Evolutionary conservation across 1,284 basidiomycete genomes (phyloP), one percentile per base, ranked within the genome.

Genomic region (Heterobasidion parviporum): DNA sequence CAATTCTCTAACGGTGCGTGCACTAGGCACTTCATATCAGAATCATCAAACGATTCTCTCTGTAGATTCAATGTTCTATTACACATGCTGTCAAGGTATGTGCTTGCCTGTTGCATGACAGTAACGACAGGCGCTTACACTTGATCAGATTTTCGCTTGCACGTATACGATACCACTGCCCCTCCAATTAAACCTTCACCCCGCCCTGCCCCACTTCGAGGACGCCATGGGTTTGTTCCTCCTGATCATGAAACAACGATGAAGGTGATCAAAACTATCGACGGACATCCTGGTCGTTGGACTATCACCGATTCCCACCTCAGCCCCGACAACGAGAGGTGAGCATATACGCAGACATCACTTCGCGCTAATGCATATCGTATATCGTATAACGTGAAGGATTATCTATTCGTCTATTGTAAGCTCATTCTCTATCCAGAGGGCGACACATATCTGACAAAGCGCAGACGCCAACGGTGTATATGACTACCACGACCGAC

Each of bases 221-320:
- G 60, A 52, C 58, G 63, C 2, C 50, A 46, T 47, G 57, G 57
- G 48, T 53, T 63, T 41, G 59, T 65, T 16, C 54, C 57, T 12
- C 69, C 74, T 52, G 64, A 67, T 15, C 74, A 77, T 48, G 76
- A 89, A 57, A 85, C 88, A 0, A 85, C 79, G 16, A 80, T 96
- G 79, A 85, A 85, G 60, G 73, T 87, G 38, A 80, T 86, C 62
- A 93, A 94, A 68, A 83, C 82, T 0, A 89, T 96, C 52, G 78
- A 84, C 65, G 94, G 92, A 1, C 73, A 80, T 53, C 75, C 81
- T 36, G 89, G 89, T 8, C 75, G 81, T 36, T 97, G 94, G 94
- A 96, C 94, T 0, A 89, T 97, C 55, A 96, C 94, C 2, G 96
- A 99, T 70, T 94, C 93, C 12, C 93, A 98, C 69, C 75, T 97